Evolutionary conservation across 805 yeast genomes (phyloP).

Genomic region (Ogataea henricii): DNA sequence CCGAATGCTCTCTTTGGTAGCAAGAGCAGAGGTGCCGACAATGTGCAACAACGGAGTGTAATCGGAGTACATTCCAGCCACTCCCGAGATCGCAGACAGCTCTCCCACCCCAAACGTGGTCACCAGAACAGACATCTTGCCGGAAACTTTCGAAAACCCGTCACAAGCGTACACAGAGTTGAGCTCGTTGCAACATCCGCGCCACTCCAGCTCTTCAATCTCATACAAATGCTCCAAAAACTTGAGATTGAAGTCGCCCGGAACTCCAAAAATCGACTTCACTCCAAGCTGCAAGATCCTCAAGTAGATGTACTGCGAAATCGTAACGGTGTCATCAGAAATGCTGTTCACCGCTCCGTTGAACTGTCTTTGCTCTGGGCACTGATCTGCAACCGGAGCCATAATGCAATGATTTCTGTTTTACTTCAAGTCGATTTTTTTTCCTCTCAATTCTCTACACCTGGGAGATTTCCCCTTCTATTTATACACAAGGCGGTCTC

Average conservation of each 20-base stretch:
- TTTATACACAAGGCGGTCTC: neutral
- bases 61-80: constrained; percentile 51
- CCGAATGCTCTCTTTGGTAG: constrained; percentile 19
- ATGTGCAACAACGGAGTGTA: constrained; percentile 49
- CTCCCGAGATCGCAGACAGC: constrained; percentile 50
- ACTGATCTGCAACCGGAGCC: constrained; percentile 26
- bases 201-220: constrained; percentile 33
- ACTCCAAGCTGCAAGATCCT: constrained; percentile 47
- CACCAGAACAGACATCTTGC: constrained; percentile 41
- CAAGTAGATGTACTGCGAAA: constrained; percentile 48
- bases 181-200: constrained; percentile 53
- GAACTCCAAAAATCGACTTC: constrained; percentile 54
- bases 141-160: constrained; percentile 44
- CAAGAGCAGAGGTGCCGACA: constrained; percentile 45
- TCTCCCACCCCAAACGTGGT: constrained; percentile 57
- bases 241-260: constrained; percentile 61
- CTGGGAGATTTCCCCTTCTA: neutral
- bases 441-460: too few relatives aligned
- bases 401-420: constrained; percentile 8
- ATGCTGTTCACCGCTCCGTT: constrained; percentile 10
- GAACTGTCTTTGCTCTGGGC: constrained; percentile 6
- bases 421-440: too few relatives aligned
- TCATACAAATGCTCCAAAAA: constrained; percentile 48
- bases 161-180: constrained; percentile 54
- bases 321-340: constrained; percentile 23